These are phyloP conservation scores for Aegilops bicornis DNA, from an alignment of 176 grass and related monocot genomes.

Conservation along the genomic window DNA sequence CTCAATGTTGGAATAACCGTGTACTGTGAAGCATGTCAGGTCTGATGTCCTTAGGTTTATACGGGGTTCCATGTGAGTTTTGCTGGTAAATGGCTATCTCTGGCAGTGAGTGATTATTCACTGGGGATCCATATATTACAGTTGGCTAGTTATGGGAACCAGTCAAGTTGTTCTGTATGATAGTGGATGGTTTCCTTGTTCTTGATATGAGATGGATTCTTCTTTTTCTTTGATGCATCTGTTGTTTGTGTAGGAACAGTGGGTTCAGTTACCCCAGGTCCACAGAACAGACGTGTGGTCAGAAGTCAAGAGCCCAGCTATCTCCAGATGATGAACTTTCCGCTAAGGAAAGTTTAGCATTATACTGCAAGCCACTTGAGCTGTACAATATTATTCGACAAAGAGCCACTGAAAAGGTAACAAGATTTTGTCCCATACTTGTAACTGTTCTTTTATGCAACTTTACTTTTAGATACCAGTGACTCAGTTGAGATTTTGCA, in stretches of 20 bases:
- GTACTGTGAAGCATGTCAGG: not conserved
- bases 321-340: constrained; percentile 60
- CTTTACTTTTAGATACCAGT: constrained; percentile 16
- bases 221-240: constrained; percentile 19
- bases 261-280: constrained; percentile 51
- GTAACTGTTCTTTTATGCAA: constrained; percentile 1
- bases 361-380: constrained; percentile 65
- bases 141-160: constrained; percentile 5
- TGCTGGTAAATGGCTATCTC: not conserved
- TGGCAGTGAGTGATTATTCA: not conserved
- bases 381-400: constrained; percentile 65
- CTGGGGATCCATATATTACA: not conserved
- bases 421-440: constrained; percentile 9
- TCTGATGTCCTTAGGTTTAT: not conserved
- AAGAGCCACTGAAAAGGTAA: constrained; percentile 60
- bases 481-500: constrained; percentile 41
- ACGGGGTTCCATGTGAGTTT: not conserved
- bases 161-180: constrained; percentile 2
- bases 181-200: constrained; percentile 9
- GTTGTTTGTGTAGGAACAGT: constrained; percentile 38
- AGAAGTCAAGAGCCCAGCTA: constrained; percentile 46
- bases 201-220: not conserved
- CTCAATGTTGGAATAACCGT: not conserved
- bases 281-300: constrained; percentile 53
- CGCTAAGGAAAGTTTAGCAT: constrained; percentile 54